Evolutionary conservation across 139 green algal species (phyloP).

Genomic region (Astrephomene gubernaculifera): DNA sequence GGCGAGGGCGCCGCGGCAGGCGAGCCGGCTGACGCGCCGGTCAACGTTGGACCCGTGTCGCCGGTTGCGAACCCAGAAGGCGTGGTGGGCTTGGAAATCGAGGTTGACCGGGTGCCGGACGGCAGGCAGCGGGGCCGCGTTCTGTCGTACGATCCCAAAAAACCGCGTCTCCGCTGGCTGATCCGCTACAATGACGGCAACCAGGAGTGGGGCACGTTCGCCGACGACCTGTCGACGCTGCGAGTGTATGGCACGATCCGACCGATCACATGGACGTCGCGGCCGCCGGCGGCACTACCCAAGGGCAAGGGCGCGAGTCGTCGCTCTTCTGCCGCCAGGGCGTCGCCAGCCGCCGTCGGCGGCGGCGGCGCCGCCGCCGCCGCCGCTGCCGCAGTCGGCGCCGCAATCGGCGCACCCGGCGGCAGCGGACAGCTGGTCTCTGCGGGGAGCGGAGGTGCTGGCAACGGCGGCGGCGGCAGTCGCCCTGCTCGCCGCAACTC

Average conservation of each 20-base stretch:
- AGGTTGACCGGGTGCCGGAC: conserved; percentile 29
- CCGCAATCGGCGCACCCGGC: background rate
- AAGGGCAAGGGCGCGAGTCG: too few relatives aligned
- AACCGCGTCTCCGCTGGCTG: conserved; percentile 39
- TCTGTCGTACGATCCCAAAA: conserved; percentile 44
- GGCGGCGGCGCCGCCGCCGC: too few relatives aligned
- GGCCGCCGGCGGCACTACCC: conserved; percentile 11
- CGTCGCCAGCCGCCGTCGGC: too few relatives aligned
- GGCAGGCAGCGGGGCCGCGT: conserved; percentile 17
- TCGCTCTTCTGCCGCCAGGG: too few relatives aligned
- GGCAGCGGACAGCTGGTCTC: too few relatives aligned
- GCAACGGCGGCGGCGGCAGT: too few relatives aligned
- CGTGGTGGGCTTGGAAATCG: conserved; percentile 31
- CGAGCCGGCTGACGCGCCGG: background rate
- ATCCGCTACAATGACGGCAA: conserved; percentile 41
- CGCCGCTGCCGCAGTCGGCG: background rate
- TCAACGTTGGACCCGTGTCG: conserved; percentile 20
- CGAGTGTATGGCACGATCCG: conserved; percentile 37
- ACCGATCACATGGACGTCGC: conserved; percentile 36
- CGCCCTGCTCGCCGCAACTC: background rate
- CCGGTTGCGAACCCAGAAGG: conserved; percentile 30
- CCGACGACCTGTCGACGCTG: conserved; percentile 36
- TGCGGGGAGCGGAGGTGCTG: too few relatives aligned
- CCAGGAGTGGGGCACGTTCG: conserved; percentile 46
- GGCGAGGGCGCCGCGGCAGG: background rate